These are phyloP conservation scores for Verticillium nubilum DNA, from an alignment of 2,329 filamentous ascomycete genomes.

Conservation along the genomic window DNA sequence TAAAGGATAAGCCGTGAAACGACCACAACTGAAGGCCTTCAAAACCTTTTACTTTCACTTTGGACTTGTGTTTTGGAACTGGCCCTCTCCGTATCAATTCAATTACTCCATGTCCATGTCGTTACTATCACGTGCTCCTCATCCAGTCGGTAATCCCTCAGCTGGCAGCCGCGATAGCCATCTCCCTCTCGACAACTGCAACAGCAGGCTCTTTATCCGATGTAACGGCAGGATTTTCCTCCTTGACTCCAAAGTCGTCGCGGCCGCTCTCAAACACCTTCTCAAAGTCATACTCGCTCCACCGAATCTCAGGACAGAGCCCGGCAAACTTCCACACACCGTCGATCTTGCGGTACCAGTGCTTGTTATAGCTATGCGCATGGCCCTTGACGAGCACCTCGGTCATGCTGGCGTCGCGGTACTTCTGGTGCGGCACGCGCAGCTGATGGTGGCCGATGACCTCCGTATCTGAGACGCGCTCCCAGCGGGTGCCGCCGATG, in stretches of 20 bases:
- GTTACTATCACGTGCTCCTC: no score
- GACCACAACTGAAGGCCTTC: no score
- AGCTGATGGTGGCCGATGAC: constrained; percentile 57
- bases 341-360: constrained; percentile 52
- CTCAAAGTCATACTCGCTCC: constrained; percentile 53
- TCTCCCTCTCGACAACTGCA: background rate
- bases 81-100: background rate
- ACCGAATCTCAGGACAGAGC: constrained; percentile 48
- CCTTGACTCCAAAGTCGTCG: constrained; percentile 7
- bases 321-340: constrained; percentile 60
- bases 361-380: constrained; percentile 50
- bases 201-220: no score
- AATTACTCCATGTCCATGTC: no score
- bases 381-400: constrained; percentile 54
- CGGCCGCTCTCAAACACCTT: constrained; percentile 36
- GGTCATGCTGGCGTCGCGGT: constrained; percentile 41
- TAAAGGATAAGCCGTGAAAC: no score
- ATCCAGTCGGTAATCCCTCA: no score
- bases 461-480: constrained; percentile 51
- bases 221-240: background rate
- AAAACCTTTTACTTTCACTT: background rate
- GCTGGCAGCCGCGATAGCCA: background rate
- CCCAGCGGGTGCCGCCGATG: constrained; percentile 54
- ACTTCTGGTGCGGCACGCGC: constrained; percentile 57
- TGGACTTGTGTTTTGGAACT: no score